These are phyloP conservation scores for Puccinia polysora DNA, from an alignment of 1,284 basidiomycete species.

Conservation along the genomic window DNA sequence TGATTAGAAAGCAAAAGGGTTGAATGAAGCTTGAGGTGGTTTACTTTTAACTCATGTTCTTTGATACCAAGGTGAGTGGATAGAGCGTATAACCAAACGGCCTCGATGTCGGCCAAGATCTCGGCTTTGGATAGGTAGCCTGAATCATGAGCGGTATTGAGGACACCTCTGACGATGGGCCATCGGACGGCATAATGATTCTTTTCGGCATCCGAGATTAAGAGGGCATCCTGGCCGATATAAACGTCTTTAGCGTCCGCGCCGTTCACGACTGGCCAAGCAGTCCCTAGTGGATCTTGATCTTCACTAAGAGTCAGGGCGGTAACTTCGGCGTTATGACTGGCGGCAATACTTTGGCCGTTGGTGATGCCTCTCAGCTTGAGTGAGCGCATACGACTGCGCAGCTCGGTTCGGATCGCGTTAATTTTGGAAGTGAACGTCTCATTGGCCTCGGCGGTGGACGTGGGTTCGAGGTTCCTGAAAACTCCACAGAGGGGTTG, in stretches of 20 bases:
- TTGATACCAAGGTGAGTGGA: conserved; percentile 63
- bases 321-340: conserved; percentile 55
- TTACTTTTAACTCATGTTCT: conserved; percentile 63
- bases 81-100: conserved; percentile 64
- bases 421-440: conserved; percentile 70
- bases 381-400: conserved; percentile 79
- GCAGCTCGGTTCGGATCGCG: conserved; percentile 67
- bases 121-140: conserved; percentile 68
- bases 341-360: conserved; percentile 67
- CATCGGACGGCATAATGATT: conserved; percentile 68
- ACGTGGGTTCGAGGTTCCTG: conserved; percentile 13
- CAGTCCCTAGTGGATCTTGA: conserved; percentile 71
- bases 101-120: conserved; percentile 71
- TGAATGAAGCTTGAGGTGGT: conserved; percentile 42
- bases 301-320: conserved; percentile 74
- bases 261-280: conserved; percentile 67
- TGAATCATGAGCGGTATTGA: conserved; percentile 61
- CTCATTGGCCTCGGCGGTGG: conserved; percentile 49
- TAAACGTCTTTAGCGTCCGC: conserved; percentile 55
- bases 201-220: conserved; percentile 64
- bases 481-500: conserved; percentile 13
- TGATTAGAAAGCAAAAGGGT: neutral
- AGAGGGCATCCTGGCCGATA: conserved; percentile 72
- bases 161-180: conserved; percentile 70
- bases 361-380: conserved; percentile 74